phyloP scores from a whole-genome alignment of 1,139 yeast species.

The Arxiozyma bovina region DNA sequence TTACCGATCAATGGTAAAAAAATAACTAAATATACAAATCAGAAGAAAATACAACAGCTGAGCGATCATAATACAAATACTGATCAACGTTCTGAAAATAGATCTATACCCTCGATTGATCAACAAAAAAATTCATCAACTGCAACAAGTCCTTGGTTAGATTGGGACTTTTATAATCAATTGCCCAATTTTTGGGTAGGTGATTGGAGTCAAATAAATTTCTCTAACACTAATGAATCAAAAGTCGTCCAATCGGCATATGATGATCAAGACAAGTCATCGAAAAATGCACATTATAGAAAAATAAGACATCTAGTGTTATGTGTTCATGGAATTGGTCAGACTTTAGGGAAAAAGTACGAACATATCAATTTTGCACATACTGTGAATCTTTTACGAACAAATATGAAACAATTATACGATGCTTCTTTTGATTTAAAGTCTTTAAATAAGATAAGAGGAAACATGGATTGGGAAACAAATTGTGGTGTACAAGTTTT shows the following conservation, averaged over 20 bases:
- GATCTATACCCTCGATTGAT: background rate
- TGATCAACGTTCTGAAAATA: background rate
- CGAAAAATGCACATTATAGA: conserved; percentile 36
- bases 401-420: conserved; percentile 52
- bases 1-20: conserved; percentile 21
- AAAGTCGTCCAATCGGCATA: conserved; percentile 43
- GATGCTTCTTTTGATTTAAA: conserved; percentile 38
- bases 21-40: background rate
- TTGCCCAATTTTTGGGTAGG: conserved; percentile 2
- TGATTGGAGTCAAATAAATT: conserved; percentile 31
- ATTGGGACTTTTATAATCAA: conserved; percentile 8
- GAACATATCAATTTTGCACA: conserved; percentile 83
- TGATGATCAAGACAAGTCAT: conserved; percentile 30
- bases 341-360: conserved; percentile 67
- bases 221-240: background rate
- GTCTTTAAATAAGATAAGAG: conserved; percentile 26
- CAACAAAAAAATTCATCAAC: background rate
- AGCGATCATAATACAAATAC: background rate
- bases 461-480: conserved; percentile 23
- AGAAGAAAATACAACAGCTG: background rate
- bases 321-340: conserved; percentile 93
- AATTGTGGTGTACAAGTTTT: conserved; percentile 66
- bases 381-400: conserved; percentile 64
- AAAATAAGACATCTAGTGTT: conserved; percentile 70
- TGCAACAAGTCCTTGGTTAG: background rate